phyloP scores from a whole-genome alignment of 768 basidiomycete genomes.

The Asterophora parasitica region DNA sequence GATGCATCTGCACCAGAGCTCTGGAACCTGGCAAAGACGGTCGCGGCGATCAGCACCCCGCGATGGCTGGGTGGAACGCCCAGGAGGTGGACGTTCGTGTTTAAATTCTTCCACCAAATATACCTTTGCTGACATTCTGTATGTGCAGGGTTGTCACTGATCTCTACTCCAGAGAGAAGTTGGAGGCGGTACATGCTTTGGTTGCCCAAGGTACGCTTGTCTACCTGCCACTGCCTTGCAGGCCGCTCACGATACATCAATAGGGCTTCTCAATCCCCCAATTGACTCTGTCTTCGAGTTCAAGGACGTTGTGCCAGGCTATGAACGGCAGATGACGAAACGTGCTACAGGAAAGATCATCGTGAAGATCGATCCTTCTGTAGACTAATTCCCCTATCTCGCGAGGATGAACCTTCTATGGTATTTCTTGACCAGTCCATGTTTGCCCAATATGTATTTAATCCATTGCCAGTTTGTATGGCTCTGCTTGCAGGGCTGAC shows the following conservation, averaged over 20 bases:
- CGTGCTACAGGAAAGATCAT: slow-evolving; percentile 65
- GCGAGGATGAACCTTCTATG: too few relatives aligned
- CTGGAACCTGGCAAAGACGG: slow-evolving; percentile 26
- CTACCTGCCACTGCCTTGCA: too few relatives aligned
- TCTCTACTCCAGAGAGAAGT: slow-evolving; percentile 27
- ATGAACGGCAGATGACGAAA: slow-evolving; percentile 51
- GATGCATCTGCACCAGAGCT: slow-evolving; percentile 26
- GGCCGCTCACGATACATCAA: too few relatives aligned
- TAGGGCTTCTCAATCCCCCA: slow-evolving; percentile 47
- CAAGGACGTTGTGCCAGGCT: slow-evolving; percentile 54
- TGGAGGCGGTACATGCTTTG: slow-evolving; percentile 31
- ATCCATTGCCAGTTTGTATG: too few relatives aligned
- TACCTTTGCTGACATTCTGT: background rate
- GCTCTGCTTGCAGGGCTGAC: too few relatives aligned
- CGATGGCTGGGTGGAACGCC: slow-evolving; percentile 49
- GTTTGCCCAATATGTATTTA: too few relatives aligned
- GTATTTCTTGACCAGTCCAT: too few relatives aligned
- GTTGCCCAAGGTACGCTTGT: slow-evolving; percentile 36
- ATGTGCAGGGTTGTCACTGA: slow-evolving; percentile 28
- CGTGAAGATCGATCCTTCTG: slow-evolving; percentile 35
- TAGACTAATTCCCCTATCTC: too few relatives aligned
- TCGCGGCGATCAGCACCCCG: slow-evolving; percentile 34
- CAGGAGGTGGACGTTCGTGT: slow-evolving; percentile 41
- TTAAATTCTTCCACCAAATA: background rate
- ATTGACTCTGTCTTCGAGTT: slow-evolving; percentile 60